Evolutionary conservation across 345 rosid species (phyloP), one percentile per base, ranked within the genome.

Genomic region (Trapa bicornis): DNA sequence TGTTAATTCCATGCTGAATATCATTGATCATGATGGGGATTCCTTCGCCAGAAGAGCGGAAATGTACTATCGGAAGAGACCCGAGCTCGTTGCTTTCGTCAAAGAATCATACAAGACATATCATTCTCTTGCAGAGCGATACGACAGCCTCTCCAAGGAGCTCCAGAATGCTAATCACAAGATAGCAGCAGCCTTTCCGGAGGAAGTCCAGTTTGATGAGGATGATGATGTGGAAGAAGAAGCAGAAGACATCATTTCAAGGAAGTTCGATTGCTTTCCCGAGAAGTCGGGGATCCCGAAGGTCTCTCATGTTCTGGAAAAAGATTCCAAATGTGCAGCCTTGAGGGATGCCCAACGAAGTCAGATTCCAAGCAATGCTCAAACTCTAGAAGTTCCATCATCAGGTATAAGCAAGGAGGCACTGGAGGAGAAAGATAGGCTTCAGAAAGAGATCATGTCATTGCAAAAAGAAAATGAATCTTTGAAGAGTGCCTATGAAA

Each of bases 401-500:
- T 88, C 91, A 6, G 87, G 92, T 41, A 73, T 93, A 67, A 82
- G 47, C 69, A 74, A 82, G 67, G 75, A 90, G 72, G 97, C 96
- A 1, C 61, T 79, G 11, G 85, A 74, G 39, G 87, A 86, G 76
- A 86, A 87, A 5, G 85, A 86, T 72, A 80, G 66, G 74, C 83
- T 86, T 56, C 96, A 84, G 78, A 90, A 88, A 56, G 88, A 76
- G 10, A 88, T 93, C 62, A 69, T 89, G 74, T 83, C 75, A 0
- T 67, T 90, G 32, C 97, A 90, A 72, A 87, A 89, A 0, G 96
- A 90, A 53, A 88, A 80, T 74, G 97, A 87, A 82, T 88, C 86
- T 65, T 77, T 84, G 35, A 79, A 84, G 74, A 86, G 82, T 75
- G 76, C 83, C 4, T 82, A 73, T 35, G 91, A 87, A 47, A 71